These are phyloP conservation scores for Sonneratia alba DNA, from an alignment of 345 rosid genomes.

Conservation along the genomic window DNA sequence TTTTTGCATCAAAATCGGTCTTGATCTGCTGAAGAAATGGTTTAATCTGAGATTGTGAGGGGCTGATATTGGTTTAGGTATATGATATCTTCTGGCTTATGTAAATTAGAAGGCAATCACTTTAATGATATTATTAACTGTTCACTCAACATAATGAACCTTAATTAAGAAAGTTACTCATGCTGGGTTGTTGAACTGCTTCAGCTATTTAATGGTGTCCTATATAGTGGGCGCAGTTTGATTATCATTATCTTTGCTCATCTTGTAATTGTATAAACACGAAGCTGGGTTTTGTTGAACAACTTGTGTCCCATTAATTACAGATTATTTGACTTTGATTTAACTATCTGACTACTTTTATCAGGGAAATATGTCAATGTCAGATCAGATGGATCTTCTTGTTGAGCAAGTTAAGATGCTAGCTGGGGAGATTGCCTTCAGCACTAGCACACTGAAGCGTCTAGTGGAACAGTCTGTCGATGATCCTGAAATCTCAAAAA, in stretches of 20 bases:
- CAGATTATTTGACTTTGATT: neutral
- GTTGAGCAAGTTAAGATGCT: slow-evolving; percentile 99
- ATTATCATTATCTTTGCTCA: neutral
- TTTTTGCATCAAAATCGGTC: neutral
- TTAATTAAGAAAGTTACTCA: neutral
- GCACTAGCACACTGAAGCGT: slow-evolving; percentile 92
- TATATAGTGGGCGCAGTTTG: neutral
- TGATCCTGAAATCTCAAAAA: slow-evolving; percentile 78
- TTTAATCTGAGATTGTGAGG: neutral
- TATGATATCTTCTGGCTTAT: neutral
- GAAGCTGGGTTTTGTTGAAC: neutral
- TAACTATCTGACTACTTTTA: neutral
- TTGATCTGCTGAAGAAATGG: neutral
- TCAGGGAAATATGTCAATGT: slow-evolving; percentile 46
- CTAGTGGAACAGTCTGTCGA: slow-evolving; percentile 73
- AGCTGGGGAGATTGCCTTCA: slow-evolving; percentile 94
- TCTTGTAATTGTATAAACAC: neutral
- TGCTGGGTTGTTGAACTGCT: neutral
- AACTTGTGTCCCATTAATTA: too few species aligned
- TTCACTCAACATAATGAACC: neutral
- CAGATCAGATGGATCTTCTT: slow-evolving; percentile 94
- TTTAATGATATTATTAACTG: neutral
- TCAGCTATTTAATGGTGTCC: neutral
- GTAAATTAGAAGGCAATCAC: neutral
- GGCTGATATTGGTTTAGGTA: neutral